Percentiles rank a stretch among this genome's conserved stretches.
Conservation (phyloP, 176 grass and related monocot genomes). For the Cenchrus fungigraminus region DNA sequence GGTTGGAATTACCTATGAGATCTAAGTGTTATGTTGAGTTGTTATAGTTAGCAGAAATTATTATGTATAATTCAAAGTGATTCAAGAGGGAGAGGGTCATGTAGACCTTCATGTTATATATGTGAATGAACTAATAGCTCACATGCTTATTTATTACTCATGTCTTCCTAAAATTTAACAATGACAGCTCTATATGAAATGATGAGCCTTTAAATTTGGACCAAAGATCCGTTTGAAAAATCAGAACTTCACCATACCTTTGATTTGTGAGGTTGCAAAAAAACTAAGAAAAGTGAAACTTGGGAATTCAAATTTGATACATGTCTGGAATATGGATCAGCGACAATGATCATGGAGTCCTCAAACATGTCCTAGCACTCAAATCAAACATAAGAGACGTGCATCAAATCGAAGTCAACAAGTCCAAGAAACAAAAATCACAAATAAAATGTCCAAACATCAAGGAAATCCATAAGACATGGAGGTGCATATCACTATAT, state of each 20-base stretch:
- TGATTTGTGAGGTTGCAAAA: neutral
- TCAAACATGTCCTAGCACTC: neutral
- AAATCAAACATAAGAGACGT: neutral
- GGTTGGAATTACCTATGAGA: conserved; percentile 74
- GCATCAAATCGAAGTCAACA: neutral
- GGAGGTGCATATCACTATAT: too few species aligned
- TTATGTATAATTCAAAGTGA: neutral
- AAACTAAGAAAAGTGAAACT: neutral
- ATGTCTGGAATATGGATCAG: neutral
- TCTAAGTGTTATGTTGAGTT: conserved; percentile 25
- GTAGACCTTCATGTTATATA: neutral
- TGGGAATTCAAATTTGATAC: neutral
- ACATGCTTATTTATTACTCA: neutral
- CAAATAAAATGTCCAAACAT: too few species aligned
- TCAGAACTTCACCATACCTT: neutral
- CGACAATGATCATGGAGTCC: neutral
- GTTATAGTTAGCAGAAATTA: neutral
- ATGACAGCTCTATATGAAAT: neutral
- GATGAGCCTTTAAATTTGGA: neutral
- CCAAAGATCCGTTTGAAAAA: neutral
- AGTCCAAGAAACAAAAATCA: too few species aligned
- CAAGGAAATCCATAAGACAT: too few species aligned
- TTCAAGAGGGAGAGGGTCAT: neutral
- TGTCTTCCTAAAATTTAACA: neutral
- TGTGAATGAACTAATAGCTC: neutral